Evolutionary conservation across 257 asterid genomes (phyloP), one percentile per base, ranked within the genome.

Genomic region (Avicennia marina): DNA sequence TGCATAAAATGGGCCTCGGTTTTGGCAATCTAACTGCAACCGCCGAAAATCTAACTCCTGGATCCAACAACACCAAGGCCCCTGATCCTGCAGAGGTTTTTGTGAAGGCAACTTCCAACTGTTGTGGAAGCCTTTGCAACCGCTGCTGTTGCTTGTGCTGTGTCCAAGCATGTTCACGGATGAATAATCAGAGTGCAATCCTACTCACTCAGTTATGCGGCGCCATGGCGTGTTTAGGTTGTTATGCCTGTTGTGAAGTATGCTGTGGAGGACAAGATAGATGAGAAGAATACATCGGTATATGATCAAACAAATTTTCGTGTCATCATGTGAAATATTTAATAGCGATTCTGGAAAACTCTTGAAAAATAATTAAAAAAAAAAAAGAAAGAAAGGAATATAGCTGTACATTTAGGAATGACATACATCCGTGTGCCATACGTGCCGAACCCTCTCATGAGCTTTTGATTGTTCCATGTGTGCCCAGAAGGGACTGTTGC

Each of bases 101-200:
- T 0, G 90, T 53, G 18, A 75, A 67, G 75, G 94, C 88, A 22
- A 74, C 93, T 38, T 83, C 85, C 2, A 66, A 72, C 64, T 88
- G 94, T 65, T 88, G 94, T 19, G 89, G 84, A 33, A 76, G 61
- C 65, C 64, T 82, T n/a, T 88, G 81, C 68, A 32, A 53, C 29
- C 63, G 63, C 56, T 85, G 95, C 74, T 88, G 98, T 45, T 80
- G 98, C 80, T 66, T 78, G 87, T 83, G 98, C 85, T 85, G 95
- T 45, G 74, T 91, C 43, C 68, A 68, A 7, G 41, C 65, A 0
- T 91, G 94, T 51, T 88, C 97, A 8, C 45, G 34, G 69, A 43
- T 88, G 66, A 83, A 85, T 17, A 94, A 88, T 32, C 97, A 88
- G 51, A 85, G 94, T 26, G 90, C 80, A 6, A 39, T 83, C 16